phyloP scores from a whole-genome alignment of 2,329 filamentous ascomycete species.

The Penicillium sp. region DNA sequence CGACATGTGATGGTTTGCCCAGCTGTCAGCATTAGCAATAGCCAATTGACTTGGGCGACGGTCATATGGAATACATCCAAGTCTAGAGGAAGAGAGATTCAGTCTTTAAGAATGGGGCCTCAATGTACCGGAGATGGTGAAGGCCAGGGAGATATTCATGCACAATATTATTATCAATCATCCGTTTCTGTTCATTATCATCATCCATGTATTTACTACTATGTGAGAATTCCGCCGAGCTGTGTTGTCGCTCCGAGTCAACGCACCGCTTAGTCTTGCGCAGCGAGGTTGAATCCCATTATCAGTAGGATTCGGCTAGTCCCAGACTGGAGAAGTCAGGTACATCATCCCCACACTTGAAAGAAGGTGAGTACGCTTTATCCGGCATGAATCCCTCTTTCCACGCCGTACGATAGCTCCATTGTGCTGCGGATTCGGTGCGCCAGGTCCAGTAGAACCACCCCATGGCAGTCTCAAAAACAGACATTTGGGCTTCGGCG shows the following conservation, averaged over 20 bases:
- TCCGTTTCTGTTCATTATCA: not conserved
- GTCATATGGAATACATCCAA: too few relatives aligned
- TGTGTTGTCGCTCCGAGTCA: not conserved
- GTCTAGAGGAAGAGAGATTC: too few relatives aligned
- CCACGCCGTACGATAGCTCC: constrained; percentile 69
- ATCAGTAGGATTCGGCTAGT: constrained; percentile 47
- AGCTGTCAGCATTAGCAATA: too few relatives aligned
- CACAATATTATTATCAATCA: too few relatives aligned
- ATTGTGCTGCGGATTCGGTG: constrained; percentile 81
- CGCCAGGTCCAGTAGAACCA: constrained; percentile 99
- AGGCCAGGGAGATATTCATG: too few relatives aligned
- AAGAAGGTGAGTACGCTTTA: constrained; percentile 70
- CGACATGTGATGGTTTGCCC: not conserved
- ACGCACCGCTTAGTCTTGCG: not conserved
- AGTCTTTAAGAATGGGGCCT: too few relatives aligned
- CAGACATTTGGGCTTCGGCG: constrained; percentile 93
- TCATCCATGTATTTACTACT: not conserved
- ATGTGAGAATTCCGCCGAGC: not conserved
- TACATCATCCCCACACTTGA: constrained; percentile 60
- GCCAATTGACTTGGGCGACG: too few relatives aligned
- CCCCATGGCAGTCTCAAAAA: constrained; percentile 89
- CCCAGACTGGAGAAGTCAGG: constrained; percentile 47
- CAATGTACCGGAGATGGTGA: too few relatives aligned
- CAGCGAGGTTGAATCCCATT: not conserved
- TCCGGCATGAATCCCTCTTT: constrained; percentile 75